These are phyloP conservation scores for Geranium brycei DNA, from an alignment of 345 rosid species.

Conservation along the genomic window DNA sequence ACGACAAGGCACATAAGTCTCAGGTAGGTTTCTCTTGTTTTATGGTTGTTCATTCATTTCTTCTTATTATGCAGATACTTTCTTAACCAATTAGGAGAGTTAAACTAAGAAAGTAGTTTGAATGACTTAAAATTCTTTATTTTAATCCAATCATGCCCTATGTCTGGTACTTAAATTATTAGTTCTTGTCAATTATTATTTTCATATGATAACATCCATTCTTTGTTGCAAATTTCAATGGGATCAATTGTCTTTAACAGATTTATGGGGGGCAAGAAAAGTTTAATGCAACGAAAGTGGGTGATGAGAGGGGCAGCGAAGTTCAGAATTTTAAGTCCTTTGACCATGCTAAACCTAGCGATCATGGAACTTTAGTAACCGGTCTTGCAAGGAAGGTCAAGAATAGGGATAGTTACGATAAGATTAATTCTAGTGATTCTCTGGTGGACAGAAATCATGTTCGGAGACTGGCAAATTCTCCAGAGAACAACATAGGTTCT, in stretches of 20 bases:
- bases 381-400: conserved; percentile 36
- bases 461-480: conserved; percentile 21
- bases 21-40: conserved; percentile 35
- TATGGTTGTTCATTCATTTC: conserved; percentile 3
- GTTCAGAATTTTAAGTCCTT: conserved; percentile 14
- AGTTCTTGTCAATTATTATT: neutral
- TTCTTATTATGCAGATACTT: neutral
- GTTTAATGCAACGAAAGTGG: conserved; percentile 24
- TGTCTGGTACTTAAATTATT: too few species aligned
- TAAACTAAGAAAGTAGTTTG: neutral
- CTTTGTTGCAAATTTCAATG: neutral
- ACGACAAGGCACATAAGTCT: conserved; percentile 35
- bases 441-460: conserved; percentile 20
- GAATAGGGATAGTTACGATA: conserved; percentile 26
- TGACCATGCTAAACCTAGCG: conserved; percentile 27
- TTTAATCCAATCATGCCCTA: neutral
- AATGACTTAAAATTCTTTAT: neutral
- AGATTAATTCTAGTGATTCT: conserved; percentile 25
- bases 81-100: neutral
- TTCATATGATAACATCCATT: neutral
- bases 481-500: conserved; percentile 15
- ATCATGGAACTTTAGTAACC: conserved; percentile 39
- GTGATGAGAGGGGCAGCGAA: conserved; percentile 17
- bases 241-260: conserved; percentile 15
- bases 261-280: conserved; percentile 25